Conservation (phyloP, 148 eudicot genomes). For the Diospyros lotus region DNA sequence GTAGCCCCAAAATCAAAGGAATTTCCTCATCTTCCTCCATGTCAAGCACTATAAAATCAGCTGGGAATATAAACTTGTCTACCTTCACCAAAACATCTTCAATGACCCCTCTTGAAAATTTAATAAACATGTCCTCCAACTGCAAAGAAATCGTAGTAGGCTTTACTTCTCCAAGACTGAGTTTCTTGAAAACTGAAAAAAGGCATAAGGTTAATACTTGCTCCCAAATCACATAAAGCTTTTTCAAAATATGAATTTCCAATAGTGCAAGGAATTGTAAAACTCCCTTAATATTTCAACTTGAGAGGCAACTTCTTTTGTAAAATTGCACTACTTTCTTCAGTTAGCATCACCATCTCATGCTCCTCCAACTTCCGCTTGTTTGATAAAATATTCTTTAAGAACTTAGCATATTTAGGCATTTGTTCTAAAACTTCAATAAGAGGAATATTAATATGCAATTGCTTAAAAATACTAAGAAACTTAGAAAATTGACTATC, state of each 20-base stretch:
- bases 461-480: too few relatives aligned
- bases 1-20: not conserved
- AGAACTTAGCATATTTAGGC: too few relatives aligned
- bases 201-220: not conserved
- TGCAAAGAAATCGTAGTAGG: not conserved
- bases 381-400: not conserved
- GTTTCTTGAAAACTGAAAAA: not conserved
- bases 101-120: not conserved
- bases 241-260: not conserved
- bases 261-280: not conserved
- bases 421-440: not conserved
- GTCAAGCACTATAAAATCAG: slow-evolving; percentile 1
- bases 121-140: not conserved
- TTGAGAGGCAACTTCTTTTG: not conserved
- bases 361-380: not conserved
- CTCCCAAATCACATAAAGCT: not conserved
- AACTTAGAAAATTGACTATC: too few relatives aligned
- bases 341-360: not conserved
- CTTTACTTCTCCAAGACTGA: not conserved
- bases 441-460: not conserved
- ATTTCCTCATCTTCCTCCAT: not conserved
- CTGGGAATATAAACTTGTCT: not conserved
- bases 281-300: not conserved
- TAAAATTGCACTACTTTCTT: not conserved
- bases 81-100: not conserved